These are phyloP conservation scores for Diddensiella caesifluorescens DNA, from an alignment of 805 yeast species.

Conservation along the genomic window DNA sequence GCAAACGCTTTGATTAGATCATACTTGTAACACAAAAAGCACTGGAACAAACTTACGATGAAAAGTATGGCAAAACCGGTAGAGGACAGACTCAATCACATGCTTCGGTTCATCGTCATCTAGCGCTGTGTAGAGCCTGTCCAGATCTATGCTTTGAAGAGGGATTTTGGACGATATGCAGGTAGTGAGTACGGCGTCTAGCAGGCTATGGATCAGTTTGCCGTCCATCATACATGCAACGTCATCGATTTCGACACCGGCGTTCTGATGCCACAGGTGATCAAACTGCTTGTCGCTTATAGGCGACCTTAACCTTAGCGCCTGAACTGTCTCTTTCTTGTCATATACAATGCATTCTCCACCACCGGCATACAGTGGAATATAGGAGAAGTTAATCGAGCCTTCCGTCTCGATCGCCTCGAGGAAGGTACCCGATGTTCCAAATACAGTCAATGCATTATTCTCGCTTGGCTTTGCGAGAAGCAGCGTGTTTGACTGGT, in stretches of 20 bases:
- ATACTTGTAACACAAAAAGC: no score
- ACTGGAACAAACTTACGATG: no score
- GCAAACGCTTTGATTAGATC: no score
- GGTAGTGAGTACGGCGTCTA: constrained; percentile 23
- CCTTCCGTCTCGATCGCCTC: constrained; percentile 21
- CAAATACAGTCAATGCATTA: constrained; percentile 20
- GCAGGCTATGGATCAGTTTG: constrained; percentile 21
- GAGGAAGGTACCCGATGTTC: constrained; percentile 23
- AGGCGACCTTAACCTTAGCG: constrained; percentile 37
- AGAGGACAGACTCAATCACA: constrained; percentile 47
- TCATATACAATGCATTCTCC: constrained; percentile 7
- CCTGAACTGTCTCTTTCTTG: constrained; percentile 8
- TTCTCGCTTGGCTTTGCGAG: constrained; percentile 23
- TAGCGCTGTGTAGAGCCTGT: constrained; percentile 15
- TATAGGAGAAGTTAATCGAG: constrained; percentile 18
- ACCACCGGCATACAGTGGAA: constrained; percentile 23
- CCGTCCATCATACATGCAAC: constrained; percentile 34
- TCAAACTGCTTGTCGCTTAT: constrained; percentile 53
- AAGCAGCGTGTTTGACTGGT: constrained; percentile 82
- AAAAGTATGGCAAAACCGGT: no score
- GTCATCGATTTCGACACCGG: constrained; percentile 54
- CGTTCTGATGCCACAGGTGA: constrained; percentile 44
- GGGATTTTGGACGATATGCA: constrained; percentile 14
- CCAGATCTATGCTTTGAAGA: constrained; percentile 18
- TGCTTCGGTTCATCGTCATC: constrained; percentile 37